Conservation (phyloP, 495 filamentous ascomycete species). For the Poronia punctata region DNA sequence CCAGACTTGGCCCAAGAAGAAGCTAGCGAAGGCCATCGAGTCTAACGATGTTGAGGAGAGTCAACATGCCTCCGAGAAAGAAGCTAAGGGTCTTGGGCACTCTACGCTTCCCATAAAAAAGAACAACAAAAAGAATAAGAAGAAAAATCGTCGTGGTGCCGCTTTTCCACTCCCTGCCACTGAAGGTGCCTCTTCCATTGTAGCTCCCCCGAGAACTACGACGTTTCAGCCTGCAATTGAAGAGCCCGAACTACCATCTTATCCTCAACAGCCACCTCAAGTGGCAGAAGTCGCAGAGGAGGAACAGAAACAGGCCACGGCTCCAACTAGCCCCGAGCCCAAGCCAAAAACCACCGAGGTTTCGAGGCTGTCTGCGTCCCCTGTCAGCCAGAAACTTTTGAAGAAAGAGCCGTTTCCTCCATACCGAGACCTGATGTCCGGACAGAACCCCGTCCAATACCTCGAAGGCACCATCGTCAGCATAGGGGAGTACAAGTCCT, state of each 20-base stretch:
- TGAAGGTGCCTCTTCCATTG: not conserved
- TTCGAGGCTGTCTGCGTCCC: too few relatives aligned
- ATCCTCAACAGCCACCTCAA: not conserved
- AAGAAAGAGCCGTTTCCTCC: slow-evolving; percentile 5
- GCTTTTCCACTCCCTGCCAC: not conserved
- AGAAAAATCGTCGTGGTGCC: not conserved
- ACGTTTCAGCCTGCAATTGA: not conserved
- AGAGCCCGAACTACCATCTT: not conserved
- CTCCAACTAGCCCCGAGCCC: not conserved
- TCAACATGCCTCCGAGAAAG: too few relatives aligned
- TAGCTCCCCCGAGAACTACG: not conserved
- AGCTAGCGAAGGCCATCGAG: not conserved
- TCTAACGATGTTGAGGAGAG: too few relatives aligned
- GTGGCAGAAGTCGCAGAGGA: too few relatives aligned
- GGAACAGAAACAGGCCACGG: not conserved
- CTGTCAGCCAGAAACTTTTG: too few relatives aligned
- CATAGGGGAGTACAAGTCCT: too few relatives aligned
- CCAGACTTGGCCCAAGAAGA: not conserved
- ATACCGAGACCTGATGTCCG: slow-evolving; percentile 6
- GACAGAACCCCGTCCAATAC: too few relatives aligned
- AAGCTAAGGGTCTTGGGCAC: too few relatives aligned
- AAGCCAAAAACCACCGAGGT: too few relatives aligned
- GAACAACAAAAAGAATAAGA: slow-evolving; percentile 7
- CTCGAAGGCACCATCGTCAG: too few relatives aligned
- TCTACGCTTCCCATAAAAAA: too few relatives aligned